Evolutionary conservation across 352 stramenopile species (phyloP).

Genomic region (Phytophthora sojae): DNA sequence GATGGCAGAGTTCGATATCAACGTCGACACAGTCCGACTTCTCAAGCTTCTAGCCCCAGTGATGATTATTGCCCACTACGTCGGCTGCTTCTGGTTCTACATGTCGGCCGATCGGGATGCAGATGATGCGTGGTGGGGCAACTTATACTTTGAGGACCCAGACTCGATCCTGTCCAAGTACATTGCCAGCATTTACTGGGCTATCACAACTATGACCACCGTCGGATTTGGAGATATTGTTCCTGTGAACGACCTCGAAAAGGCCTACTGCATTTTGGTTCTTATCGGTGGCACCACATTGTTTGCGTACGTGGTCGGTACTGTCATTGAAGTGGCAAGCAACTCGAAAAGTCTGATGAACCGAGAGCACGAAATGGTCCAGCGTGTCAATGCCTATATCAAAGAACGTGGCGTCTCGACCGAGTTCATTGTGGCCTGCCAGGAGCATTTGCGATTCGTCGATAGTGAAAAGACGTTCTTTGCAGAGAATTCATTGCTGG

Average conservation of each 20-base stretch:
- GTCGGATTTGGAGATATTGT: slow-evolving; percentile 90
- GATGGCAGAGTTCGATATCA: slow-evolving; percentile 79
- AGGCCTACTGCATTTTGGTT: slow-evolving; percentile 83
- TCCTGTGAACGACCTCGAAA: slow-evolving; percentile 75
- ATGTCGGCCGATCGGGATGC: slow-evolving; percentile 60
- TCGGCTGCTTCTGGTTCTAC: slow-evolving; percentile 87
- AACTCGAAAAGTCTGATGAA: slow-evolving; percentile 85
- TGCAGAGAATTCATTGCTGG: slow-evolving; percentile 63
- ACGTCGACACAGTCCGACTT: slow-evolving; percentile 72
- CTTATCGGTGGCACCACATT: slow-evolving; percentile 85
- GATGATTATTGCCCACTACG: slow-evolving; percentile 81
- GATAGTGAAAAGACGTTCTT: slow-evolving; percentile 81
- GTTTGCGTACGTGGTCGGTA: slow-evolving; percentile 85
- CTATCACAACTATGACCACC: slow-evolving; percentile 86
- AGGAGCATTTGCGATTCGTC: slow-evolving; percentile 78
- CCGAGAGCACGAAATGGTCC: slow-evolving; percentile 73
- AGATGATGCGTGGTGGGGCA: slow-evolving; percentile 63
- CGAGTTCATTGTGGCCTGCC: slow-evolving; percentile 74
- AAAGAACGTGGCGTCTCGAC: slow-evolving; percentile 78
- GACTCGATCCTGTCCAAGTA: slow-evolving; percentile 71
- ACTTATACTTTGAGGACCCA: slow-evolving; percentile 63
- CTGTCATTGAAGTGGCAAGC: slow-evolving; percentile 82
- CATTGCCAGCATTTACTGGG: slow-evolving; percentile 88
- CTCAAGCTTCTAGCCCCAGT: slow-evolving; percentile 76
- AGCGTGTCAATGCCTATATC: slow-evolving; percentile 79